These are phyloP conservation scores for Corylus heterophylla DNA, from an alignment of 306 rosid species.

Conservation along the genomic window DNA sequence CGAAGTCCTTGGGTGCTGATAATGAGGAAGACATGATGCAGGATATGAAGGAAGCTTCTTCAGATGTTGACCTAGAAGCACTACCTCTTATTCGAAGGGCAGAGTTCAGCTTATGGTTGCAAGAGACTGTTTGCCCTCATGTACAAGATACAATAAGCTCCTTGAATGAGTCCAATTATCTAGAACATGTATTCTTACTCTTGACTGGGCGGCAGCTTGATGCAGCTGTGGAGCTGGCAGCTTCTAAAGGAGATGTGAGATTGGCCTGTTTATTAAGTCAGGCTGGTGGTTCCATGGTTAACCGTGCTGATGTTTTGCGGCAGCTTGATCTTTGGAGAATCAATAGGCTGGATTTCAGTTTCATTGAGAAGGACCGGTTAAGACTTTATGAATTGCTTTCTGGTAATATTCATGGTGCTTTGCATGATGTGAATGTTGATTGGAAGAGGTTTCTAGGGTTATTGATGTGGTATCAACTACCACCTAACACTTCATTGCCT, in stretches of 20 bases:
- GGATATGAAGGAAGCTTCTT: slow-evolving; percentile 63
- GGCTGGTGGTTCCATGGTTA: slow-evolving; percentile 87
- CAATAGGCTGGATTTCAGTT: slow-evolving; percentile 85
- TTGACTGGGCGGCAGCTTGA: slow-evolving; percentile 85
- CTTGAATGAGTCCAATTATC: slow-evolving; percentile 65
- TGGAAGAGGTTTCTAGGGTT: slow-evolving; percentile 96
- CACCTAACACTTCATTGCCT: slow-evolving; percentile 73
- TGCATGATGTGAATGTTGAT: slow-evolving; percentile 62
- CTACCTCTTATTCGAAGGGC: slow-evolving; percentile 91
- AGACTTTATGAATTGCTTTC: slow-evolving; percentile 82
- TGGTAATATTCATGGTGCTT: slow-evolving; percentile 70
- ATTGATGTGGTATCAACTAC: slow-evolving; percentile 84
- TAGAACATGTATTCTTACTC: slow-evolving; percentile 70
- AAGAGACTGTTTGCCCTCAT: slow-evolving; percentile 80
- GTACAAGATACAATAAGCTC: slow-evolving; percentile 79
- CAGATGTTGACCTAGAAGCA: slow-evolving; percentile 74
- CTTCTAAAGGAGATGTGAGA: slow-evolving; percentile 87
- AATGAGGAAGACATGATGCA: slow-evolving; percentile 95
- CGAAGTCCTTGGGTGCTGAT: slow-evolving; percentile 63
- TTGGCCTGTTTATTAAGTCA: slow-evolving; percentile 88
- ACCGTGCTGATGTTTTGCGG: slow-evolving; percentile 67
- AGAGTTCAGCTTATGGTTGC: slow-evolving; percentile 94
- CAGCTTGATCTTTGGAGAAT: slow-evolving; percentile 87
- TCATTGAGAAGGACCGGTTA: slow-evolving; percentile 81
- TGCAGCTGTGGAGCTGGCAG: slow-evolving; percentile 81